Conservation (phyloP, 805 yeast genomes). For the Ogataea philodendri region DNA sequence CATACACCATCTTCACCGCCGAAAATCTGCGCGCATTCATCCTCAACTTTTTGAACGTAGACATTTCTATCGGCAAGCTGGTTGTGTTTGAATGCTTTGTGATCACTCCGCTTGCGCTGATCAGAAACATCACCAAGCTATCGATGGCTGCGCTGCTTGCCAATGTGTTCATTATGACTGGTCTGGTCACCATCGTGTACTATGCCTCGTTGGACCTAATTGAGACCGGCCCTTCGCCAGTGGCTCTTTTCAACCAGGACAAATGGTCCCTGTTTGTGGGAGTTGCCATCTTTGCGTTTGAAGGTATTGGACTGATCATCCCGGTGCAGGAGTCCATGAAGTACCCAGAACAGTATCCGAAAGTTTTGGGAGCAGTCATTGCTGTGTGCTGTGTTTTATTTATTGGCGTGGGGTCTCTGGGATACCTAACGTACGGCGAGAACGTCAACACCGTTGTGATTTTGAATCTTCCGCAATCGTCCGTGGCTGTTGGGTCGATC, state of each 20-base stretch:
- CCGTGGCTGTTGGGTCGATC: constrained; percentile 57
- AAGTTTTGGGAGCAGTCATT: constrained; percentile 60
- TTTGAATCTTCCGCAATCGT: constrained; percentile 66
- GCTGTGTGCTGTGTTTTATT: constrained; percentile 60
- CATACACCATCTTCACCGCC: constrained; percentile 76
- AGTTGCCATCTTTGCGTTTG: constrained; percentile 84
- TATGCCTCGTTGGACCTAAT: constrained; percentile 49
- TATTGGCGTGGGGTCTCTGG: constrained; percentile 61
- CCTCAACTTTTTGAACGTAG: constrained; percentile 44
- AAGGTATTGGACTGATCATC: constrained; percentile 78
- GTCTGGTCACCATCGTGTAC: constrained; percentile 61
- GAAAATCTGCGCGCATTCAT: constrained; percentile 67
- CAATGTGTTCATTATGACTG: constrained; percentile 63
- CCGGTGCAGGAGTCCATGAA: constrained; percentile 83
- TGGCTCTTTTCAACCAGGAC: constrained; percentile 51
- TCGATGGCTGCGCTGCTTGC: constrained; percentile 73
- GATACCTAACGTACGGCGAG: constrained; percentile 69
- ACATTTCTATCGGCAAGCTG: constrained; percentile 42
- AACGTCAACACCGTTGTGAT: constrained; percentile 65
- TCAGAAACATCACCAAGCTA: constrained; percentile 72
- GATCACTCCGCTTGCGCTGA: constrained; percentile 65
- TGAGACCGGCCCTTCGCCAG: constrained; percentile 47
- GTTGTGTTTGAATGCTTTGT: constrained; percentile 55
- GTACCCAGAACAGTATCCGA: constrained; percentile 69
- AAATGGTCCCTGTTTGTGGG: constrained; percentile 75